Percentiles rank a stretch among this genome's conserved stretches.
These are phyloP conservation scores for Fusarium lateritium DNA, from an alignment of 2,329 filamentous ascomycete genomes.

Conservation along the genomic window DNA sequence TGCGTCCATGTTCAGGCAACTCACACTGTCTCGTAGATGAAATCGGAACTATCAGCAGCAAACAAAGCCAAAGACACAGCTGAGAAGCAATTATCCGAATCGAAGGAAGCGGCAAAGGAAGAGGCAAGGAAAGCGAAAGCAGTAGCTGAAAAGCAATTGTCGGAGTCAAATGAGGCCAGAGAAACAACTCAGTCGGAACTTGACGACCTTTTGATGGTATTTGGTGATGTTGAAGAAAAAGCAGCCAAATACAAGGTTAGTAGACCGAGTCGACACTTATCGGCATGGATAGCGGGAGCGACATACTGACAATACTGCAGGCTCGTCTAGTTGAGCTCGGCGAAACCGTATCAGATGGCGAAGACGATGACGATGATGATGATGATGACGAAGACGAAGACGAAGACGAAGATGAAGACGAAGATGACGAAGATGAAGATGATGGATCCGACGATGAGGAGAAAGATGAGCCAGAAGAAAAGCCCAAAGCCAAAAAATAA, in stretches of 20 bases:
- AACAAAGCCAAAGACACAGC: conserved; percentile 74
- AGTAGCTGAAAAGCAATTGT: conserved; percentile 55
- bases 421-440: conserved; percentile 52
- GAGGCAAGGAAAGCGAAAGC: conserved; percentile 74
- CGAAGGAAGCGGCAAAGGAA: conserved; percentile 66
- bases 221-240: conserved; percentile 85
- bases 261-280: not conserved
- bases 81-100: conserved; percentile 53
- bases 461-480: conserved; percentile 14
- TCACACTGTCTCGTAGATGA: conserved; percentile 48
- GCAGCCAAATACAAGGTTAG: conserved; percentile 80
- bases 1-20: conserved; percentile 46
- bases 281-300: not conserved
- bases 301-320: conserved; percentile 52
- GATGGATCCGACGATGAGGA: conserved; percentile 41
- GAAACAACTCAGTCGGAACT: conserved; percentile 78
- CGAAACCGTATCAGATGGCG: conserved; percentile 81
- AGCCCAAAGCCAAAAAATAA: conserved; percentile 11
- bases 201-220: conserved; percentile 86
- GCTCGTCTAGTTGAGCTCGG: conserved; percentile 76
- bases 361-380: conserved; percentile 74
- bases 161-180: conserved; percentile 71
- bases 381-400: conserved; percentile 56
- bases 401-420: not conserved
- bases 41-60: conserved; percentile 58